Evolutionary conservation across 768 basidiomycete genomes (phyloP).

Genomic region (Podaxis sp.): DNA sequence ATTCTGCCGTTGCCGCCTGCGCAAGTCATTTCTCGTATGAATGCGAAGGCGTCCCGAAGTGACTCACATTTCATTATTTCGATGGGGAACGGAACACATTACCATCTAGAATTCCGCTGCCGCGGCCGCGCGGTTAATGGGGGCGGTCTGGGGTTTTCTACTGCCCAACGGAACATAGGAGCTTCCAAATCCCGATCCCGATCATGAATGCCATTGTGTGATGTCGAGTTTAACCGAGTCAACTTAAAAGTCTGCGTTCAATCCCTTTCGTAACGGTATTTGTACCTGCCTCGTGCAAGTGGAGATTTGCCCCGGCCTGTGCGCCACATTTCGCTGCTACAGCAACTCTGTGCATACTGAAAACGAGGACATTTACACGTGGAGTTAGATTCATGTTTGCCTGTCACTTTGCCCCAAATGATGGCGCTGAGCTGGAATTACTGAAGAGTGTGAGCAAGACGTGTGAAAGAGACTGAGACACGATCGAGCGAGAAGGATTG

Average conservation of each 20-base stretch:
- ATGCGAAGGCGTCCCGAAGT: background rate
- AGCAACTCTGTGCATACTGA: background rate
- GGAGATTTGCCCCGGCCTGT: background rate
- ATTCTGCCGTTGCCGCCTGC: background rate
- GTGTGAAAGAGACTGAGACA: conserved; percentile 1
- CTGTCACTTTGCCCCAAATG: background rate
- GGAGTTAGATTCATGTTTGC: background rate
- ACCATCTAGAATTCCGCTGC: background rate
- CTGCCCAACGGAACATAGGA: background rate
- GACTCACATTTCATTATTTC: background rate
- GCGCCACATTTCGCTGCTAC: background rate
- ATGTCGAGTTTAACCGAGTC: background rate
- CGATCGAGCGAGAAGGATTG: background rate
- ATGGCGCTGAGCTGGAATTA: background rate
- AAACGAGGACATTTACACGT: background rate
- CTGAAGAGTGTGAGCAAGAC: background rate
- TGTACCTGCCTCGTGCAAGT: conserved; percentile 3
- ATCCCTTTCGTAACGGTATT: background rate
- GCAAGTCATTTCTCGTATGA: background rate
- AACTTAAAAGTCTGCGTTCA: background rate
- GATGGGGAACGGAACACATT: background rate
- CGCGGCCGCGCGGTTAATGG: background rate
- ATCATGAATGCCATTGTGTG: background rate
- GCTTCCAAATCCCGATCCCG: background rate
- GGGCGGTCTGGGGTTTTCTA: background rate